Conservation (phyloP, 495 filamentous ascomycete genomes). For the Penicillium salamii region DNA sequence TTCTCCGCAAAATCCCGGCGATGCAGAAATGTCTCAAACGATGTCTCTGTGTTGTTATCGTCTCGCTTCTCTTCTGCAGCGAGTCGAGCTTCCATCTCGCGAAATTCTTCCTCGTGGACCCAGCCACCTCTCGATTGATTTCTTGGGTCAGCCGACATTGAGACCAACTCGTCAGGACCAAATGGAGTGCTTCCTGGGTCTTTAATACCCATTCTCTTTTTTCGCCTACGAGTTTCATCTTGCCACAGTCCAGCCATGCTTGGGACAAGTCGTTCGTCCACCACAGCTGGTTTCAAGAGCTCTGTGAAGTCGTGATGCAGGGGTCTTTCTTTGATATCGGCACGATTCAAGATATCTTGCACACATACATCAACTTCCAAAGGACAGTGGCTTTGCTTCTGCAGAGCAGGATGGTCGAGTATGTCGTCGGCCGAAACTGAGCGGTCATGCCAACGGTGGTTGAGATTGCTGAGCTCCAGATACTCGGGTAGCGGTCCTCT, state of each 20-base stretch:
- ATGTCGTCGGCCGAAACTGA: constrained; percentile 56
- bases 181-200: constrained; percentile 71
- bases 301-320: constrained; percentile 91
- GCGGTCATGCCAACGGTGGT: constrained; percentile 76
- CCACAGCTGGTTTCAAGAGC: constrained; percentile 55
- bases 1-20: constrained; percentile 48
- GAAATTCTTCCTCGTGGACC: constrained; percentile 89
- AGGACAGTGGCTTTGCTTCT: constrained; percentile 79
- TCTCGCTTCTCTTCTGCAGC: constrained; percentile 59
- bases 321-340: constrained; percentile 64
- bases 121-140: constrained; percentile 67
- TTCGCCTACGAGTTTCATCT: constrained; percentile 81
- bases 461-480: constrained; percentile 50
- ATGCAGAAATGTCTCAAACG: constrained; percentile 64
- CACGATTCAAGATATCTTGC: constrained; percentile 83
- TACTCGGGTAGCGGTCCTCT: constrained; percentile 72
- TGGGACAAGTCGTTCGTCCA: constrained; percentile 77
- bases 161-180: constrained; percentile 71
- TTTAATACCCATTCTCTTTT: constrained; percentile 59
- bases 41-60: constrained; percentile 42
- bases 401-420: constrained; percentile 59
- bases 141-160: constrained; percentile 80
- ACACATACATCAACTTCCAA: constrained; percentile 87
- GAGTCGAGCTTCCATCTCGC: constrained; percentile 57
- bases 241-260: constrained; percentile 94